Percentiles rank a stretch among this genome's conserved stretches.
phyloP scores from a whole-genome alignment of 208 protist genomes.

The Trypanosomatidae sp. region DNA sequence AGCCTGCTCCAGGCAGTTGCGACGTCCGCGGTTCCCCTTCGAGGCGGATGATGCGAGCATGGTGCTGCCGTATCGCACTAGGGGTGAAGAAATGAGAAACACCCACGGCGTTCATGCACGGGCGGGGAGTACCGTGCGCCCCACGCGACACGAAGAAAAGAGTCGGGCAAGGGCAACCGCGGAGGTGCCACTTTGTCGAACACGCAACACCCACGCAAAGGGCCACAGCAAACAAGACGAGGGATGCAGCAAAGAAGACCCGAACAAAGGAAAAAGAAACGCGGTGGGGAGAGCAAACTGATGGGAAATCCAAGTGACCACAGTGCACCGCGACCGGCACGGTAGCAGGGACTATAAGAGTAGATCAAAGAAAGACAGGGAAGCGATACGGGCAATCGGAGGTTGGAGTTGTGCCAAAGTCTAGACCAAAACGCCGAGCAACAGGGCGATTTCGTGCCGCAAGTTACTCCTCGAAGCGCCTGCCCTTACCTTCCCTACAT shows the following conservation, averaged over 20 bases:
- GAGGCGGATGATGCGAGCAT: not conserved
- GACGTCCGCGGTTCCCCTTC: conserved; percentile 25
- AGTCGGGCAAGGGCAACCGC: not conserved
- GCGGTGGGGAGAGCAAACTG: not conserved
- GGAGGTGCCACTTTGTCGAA: not conserved
- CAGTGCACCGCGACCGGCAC: not conserved
- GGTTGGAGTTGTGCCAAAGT: not conserved
- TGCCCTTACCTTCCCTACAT: no score
- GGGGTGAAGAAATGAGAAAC: not conserved
- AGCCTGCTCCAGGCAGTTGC: conserved; percentile 79
- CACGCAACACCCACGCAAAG: not conserved
- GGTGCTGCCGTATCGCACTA: not conserved
- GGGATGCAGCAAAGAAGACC: not conserved
- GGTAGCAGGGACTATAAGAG: not conserved
- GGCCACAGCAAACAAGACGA: not conserved
- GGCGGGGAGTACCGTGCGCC: not conserved
- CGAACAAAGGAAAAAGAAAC: not conserved
- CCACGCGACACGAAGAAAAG: not conserved
- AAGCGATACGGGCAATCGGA: not conserved
- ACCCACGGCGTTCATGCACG: not conserved
- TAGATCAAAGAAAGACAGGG: not conserved
- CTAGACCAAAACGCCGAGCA: not conserved
- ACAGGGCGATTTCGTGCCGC: not conserved
- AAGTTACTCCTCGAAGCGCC: not conserved
- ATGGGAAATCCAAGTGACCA: not conserved